Evolutionary conservation across 2,329 filamentous ascomycete genomes (phyloP).

Genomic region (Verticillium nonalfalfae): DNA sequence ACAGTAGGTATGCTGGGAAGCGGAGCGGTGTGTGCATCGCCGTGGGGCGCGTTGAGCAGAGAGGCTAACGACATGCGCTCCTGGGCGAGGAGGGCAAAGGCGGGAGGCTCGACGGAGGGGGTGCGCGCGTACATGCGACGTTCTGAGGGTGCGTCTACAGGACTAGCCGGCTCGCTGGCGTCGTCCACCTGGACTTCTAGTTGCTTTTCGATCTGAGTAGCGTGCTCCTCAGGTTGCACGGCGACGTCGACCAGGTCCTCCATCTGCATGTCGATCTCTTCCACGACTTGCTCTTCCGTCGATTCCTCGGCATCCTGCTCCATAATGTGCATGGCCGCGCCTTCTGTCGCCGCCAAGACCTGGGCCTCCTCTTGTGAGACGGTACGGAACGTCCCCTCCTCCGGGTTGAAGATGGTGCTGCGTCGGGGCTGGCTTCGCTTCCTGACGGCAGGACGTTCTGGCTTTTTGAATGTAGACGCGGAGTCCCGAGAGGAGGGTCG

Average conservation of each 20-base stretch:
- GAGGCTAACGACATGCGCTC: slow-evolving; percentile 54
- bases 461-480: slow-evolving; percentile 8
- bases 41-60: slow-evolving; percentile 50
- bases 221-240: slow-evolving; percentile 2
- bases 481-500: background rate
- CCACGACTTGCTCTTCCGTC: slow-evolving; percentile 7
- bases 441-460: slow-evolving; percentile 10
- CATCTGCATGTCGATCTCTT: slow-evolving; percentile 9
- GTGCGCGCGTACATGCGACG: slow-evolving; percentile 46
- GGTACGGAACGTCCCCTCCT: slow-evolving; percentile 57
- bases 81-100: slow-evolving; percentile 47
- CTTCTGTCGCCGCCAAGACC: slow-evolving; percentile 28
- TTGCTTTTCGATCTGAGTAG: slow-evolving; percentile 6
- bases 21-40: slow-evolving; percentile 26
- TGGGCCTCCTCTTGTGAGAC: slow-evolving; percentile 48
- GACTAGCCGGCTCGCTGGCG: slow-evolving; percentile 23
- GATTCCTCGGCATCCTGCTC: background rate
- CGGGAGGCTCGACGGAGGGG: slow-evolving; percentile 55
- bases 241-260: slow-evolving; percentile 10
- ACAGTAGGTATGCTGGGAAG: slow-evolving; percentile 33
- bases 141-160: slow-evolving; percentile 23
- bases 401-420: slow-evolving; percentile 53
- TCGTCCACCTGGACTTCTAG: slow-evolving; percentile 1
- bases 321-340: slow-evolving; percentile 10
- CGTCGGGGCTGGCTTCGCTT: slow-evolving; percentile 32